phyloP scores from a whole-genome alignment of 768 basidiomycete species.

The Kwoniella sp. region DNA sequence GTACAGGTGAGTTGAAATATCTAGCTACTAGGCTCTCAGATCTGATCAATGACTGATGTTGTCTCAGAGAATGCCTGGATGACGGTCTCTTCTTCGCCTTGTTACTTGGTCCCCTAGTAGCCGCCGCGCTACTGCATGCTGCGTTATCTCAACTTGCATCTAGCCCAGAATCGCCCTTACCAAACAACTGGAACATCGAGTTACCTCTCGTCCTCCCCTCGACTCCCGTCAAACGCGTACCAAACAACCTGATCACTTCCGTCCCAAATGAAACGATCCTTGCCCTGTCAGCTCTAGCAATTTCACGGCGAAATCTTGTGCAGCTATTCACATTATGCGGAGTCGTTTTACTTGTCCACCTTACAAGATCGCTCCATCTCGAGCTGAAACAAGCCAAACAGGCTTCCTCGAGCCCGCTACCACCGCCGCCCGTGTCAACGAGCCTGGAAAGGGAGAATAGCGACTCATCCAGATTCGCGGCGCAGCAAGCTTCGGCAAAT shows the following conservation, averaged over 20 bases:
- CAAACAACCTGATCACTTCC: slow-evolving; percentile 58
- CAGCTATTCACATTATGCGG: slow-evolving; percentile 80
- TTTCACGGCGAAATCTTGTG: slow-evolving; percentile 74
- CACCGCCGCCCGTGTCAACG: background rate
- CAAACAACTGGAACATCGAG: slow-evolving; percentile 77
- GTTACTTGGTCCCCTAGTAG: slow-evolving; percentile 78
- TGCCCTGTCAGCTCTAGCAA: slow-evolving; percentile 56
- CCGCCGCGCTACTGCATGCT: slow-evolving; percentile 66
- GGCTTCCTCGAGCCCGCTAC: background rate
- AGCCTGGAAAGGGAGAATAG: slow-evolving; percentile 36
- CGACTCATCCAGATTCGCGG: slow-evolving; percentile 13
- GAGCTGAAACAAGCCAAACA: slow-evolving; percentile 59
- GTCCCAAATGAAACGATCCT: slow-evolving; percentile 28
- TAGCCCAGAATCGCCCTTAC: slow-evolving; percentile 57
- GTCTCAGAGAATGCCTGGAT: slow-evolving; percentile 70
- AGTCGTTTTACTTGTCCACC: slow-evolving; percentile 74
- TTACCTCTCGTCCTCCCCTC: slow-evolving; percentile 63
- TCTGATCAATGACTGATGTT: background rate
- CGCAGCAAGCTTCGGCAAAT: background rate
- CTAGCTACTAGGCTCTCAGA: too few species aligned
- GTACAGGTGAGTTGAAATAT: slow-evolving; percentile 49
- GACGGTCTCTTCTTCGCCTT: slow-evolving; percentile 84
- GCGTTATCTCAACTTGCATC: slow-evolving; percentile 57
- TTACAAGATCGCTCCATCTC: slow-evolving; percentile 73
- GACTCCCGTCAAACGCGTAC: slow-evolving; percentile 58